Percentiles rank a stretch among this genome's conserved stretches.
phyloP scores from a whole-genome alignment of 805 yeast species.

The Pichia exigua region DNA sequence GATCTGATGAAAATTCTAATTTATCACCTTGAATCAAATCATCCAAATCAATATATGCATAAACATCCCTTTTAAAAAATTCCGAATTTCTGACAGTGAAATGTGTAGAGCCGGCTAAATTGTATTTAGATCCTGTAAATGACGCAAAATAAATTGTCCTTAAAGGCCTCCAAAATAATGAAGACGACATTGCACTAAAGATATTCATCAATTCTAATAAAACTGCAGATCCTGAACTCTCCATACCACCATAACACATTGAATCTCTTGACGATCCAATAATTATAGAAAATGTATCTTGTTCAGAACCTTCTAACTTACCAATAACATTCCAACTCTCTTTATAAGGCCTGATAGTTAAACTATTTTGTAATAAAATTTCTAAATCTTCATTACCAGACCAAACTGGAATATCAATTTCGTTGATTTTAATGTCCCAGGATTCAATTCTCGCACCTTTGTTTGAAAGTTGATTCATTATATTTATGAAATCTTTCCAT shows the following conservation, averaged over 20 bases:
- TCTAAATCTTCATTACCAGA: constrained; percentile 30
- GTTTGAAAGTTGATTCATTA: constrained; percentile 31
- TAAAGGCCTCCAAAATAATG: constrained; percentile 73
- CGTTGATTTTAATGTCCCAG: constrained; percentile 28
- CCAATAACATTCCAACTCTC: constrained; percentile 75
- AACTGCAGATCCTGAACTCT: constrained; percentile 68
- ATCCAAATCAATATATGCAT: constrained; percentile 65
- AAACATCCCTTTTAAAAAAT: constrained; percentile 50
- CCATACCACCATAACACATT: constrained; percentile 56
- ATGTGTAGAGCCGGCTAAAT: constrained; percentile 78
- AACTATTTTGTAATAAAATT: constrained; percentile 28
- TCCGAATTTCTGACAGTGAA: constrained; percentile 55
- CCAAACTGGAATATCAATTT: constrained; percentile 33
- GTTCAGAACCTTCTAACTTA: constrained; percentile 73
- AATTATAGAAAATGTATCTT: constrained; percentile 59
- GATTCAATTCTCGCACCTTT: constrained; percentile 31
- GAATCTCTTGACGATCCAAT: constrained; percentile 84
- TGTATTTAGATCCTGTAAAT: constrained; percentile 75
- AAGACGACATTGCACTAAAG: constrained; percentile 54
- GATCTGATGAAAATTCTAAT: constrained; percentile 47
- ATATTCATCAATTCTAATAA: constrained; percentile 64
- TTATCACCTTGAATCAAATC: constrained; percentile 50
- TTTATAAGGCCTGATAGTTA: constrained; percentile 47
- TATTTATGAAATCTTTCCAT: constrained; percentile 53
- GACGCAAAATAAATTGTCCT: constrained; percentile 77